Percentiles rank a stretch among this genome's conserved stretches.
Evolutionary conservation across 352 stramenopile species (phyloP).

Genomic region (Pythium dissimile): DNA sequence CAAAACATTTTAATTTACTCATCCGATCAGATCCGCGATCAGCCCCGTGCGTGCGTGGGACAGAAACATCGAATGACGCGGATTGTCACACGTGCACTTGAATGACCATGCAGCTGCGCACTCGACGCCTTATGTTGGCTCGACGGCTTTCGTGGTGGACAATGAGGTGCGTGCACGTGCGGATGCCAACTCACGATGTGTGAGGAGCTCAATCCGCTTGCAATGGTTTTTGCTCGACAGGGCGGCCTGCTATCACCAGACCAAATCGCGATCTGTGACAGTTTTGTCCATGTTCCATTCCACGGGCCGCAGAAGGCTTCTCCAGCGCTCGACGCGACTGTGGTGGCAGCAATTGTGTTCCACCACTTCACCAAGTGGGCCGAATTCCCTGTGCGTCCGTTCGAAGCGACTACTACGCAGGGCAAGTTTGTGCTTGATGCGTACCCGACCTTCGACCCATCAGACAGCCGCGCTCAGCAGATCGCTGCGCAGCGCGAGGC

Average conservation of each 20-base stretch:
- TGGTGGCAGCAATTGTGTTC: constrained; percentile 60
- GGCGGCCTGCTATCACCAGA: constrained; percentile 44
- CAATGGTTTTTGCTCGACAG: background rate
- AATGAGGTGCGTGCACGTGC: constrained; percentile 46
- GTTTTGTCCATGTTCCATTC: constrained; percentile 57
- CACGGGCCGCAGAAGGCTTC: constrained; percentile 36
- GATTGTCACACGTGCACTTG: background rate
- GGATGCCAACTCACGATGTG: too few species aligned
- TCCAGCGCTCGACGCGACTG: constrained; percentile 54
- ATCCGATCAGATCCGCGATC: constrained; percentile 1
- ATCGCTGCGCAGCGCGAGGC: constrained; percentile 40
- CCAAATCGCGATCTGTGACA: constrained; percentile 62
- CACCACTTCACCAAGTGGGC: constrained; percentile 67
- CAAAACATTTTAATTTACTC: too few species aligned
- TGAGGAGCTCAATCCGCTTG: background rate
- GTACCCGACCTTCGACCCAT: constrained; percentile 41
- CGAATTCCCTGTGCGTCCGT: constrained; percentile 48
- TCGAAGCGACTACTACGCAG: constrained; percentile 61
- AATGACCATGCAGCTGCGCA: constrained; percentile 56
- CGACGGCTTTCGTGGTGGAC: constrained; percentile 70
- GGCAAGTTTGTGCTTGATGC: constrained; percentile 76
- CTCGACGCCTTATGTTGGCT: constrained; percentile 39
- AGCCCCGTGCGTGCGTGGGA: background rate
- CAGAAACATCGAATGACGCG: constrained; percentile 7
- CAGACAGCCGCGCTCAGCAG: constrained; percentile 16